Evolutionary conservation across 1,139 yeast species (phyloP), one percentile per base, ranked within the genome.

Genomic region (Geotrichum histeridarum): DNA sequence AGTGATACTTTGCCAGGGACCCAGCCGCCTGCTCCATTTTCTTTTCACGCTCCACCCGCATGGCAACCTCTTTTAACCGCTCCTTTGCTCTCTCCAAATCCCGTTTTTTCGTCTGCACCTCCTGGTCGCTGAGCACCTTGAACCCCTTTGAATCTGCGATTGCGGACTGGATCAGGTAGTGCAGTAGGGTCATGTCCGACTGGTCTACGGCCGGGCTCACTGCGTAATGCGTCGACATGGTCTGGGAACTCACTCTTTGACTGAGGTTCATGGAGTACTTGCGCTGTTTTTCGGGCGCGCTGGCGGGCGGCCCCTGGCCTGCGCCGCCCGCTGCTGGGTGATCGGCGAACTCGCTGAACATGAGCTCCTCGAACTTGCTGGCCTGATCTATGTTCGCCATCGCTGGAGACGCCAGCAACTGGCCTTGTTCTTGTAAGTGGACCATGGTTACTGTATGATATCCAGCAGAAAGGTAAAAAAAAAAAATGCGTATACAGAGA

Each of bases 21-120:
- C 39, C 39, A 37, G 39, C 39, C 17, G 39, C 39, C 39, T 37
- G 18, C 17, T 37, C 39, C 39, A 37, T 37, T 17, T 37, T 37
- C 15, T 37, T 37, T 17, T 37, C 39, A 3, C 39, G 39, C 8
- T 37, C 63, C 31, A 70, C 55, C 12, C 68, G 61, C 38, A 61
- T 51, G 8, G 74, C 72, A 1, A 74, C 74, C 48, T 70, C 72
- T 18, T 67, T 60, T 58, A 70, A 61, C 56, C 69, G 70, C 17
- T 47, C 42, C 58, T 70, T 72, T 55, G 70, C 63, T 12, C 60
- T 63, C 27, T 55, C 45, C 39, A 61, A 54, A 59, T 67, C 69
- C 42, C 64, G 62, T 46, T 63, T 65, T 33, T 58, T 52, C 18
- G 61, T 63, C 37, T 66, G 67, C 17, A 70, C 60, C 53, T 70